Conservation (phyloP, 1,139 yeast species). For the Spathaspora sp. region DNA sequence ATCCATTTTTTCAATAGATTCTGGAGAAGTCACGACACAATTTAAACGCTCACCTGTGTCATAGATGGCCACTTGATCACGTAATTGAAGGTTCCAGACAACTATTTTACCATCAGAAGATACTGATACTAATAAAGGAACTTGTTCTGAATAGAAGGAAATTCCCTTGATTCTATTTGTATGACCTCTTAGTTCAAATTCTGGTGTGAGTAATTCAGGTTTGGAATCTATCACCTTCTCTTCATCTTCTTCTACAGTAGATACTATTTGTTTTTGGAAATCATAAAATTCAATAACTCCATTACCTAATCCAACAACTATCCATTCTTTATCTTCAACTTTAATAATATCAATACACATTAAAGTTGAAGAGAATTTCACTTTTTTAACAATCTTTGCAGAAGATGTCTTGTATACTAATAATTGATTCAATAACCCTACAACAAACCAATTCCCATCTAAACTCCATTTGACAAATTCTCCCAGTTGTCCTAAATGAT, state of each 20-base stretch:
- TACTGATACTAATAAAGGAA: constrained; percentile 67
- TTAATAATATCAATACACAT: constrained; percentile 63
- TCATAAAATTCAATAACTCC: constrained; percentile 67
- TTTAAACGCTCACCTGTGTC: constrained; percentile 91
- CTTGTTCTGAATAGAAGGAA: constrained; percentile 46
- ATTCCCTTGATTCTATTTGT: constrained; percentile 82
- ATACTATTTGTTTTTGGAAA: constrained; percentile 29
- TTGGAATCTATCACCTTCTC: constrained; percentile 28
- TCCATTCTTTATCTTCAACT: constrained; percentile 50
- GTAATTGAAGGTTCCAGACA: constrained; percentile 71
- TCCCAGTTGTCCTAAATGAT: constrained; percentile 62
- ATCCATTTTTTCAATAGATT: constrained; percentile 68
- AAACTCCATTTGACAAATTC: constrained; percentile 65
- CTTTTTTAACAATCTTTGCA: constrained; percentile 56
- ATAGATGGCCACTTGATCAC: constrained; percentile 86
- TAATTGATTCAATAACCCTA: constrained; percentile 68
- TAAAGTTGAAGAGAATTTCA: constrained; percentile 54
- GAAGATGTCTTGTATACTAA: constrained; percentile 64
- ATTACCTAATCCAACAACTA: constrained; percentile 68
- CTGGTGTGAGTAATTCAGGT: constrained; percentile 42
- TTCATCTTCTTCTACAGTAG: constrained; percentile 18
- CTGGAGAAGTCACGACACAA: constrained; percentile 79
- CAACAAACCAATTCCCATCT: constrained; percentile 68
- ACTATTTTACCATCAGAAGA: constrained; percentile 93
- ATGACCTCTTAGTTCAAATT: constrained; percentile 71